Evolutionary conservation across 345 rosid species (phyloP).

Genomic region (Eucalyptus brandiana): DNA sequence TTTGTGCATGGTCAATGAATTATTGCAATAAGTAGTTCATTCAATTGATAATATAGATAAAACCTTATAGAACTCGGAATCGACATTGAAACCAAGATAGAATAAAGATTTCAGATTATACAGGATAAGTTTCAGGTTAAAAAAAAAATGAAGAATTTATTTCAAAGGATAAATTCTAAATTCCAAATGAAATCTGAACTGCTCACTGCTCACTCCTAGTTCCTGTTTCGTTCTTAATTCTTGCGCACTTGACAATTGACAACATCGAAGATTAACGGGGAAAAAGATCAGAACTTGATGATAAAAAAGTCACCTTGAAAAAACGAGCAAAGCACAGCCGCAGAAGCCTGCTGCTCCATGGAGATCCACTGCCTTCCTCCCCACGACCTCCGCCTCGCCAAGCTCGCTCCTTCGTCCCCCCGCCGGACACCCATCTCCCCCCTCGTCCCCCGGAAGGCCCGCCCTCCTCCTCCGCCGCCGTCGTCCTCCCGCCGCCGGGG

Average conservation of each 20-base stretch:
- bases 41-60: no score
- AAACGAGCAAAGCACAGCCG: background rate
- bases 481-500: background rate
- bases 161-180: no score
- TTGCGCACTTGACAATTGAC: background rate
- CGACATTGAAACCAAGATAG: accelerated
- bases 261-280: background rate
- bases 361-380: background rate
- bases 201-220: background rate
- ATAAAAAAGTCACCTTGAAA: background rate
- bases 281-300: background rate
- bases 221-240: background rate
- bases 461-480: background rate
- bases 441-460: background rate
- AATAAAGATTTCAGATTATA: no score
- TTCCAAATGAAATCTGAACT: no score
- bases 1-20: accelerated
- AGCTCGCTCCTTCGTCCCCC: background rate
- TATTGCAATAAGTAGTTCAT: accelerated
- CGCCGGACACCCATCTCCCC: background rate
- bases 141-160: no score
- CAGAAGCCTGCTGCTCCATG: background rate
- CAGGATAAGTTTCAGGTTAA: no score
- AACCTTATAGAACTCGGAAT: accelerated
- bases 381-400: background rate